phyloP scores from a whole-genome alignment of 495 filamentous ascomycete genomes.

The Penicillium simplicissimum region DNA sequence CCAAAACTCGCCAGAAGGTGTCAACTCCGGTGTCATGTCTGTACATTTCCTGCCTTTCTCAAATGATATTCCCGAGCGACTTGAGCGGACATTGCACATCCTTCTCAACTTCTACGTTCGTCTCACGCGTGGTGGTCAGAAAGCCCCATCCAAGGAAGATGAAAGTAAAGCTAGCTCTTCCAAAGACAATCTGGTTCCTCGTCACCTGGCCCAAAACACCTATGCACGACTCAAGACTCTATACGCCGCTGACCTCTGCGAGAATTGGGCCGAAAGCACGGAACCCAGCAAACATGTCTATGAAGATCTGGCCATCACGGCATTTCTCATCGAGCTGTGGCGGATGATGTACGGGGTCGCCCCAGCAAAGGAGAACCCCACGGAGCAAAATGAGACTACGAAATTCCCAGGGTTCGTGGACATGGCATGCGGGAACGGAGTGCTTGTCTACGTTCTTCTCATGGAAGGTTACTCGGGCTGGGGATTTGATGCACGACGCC shows the following conservation, averaged over 20 bases:
- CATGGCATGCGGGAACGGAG: slow-evolving; percentile 92
- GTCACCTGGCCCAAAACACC: slow-evolving; percentile 72
- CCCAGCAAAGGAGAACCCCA: slow-evolving; percentile 24
- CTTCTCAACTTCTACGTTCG: slow-evolving; percentile 74
- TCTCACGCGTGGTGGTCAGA: slow-evolving; percentile 63
- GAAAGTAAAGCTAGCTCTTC: slow-evolving; percentile 31
- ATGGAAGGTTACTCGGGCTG: slow-evolving; percentile 82
- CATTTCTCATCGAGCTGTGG: slow-evolving; percentile 95
- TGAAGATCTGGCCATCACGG: slow-evolving; percentile 89
- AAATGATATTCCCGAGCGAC: slow-evolving; percentile 44
- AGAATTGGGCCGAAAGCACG: slow-evolving; percentile 78
- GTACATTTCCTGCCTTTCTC: slow-evolving; percentile 32
- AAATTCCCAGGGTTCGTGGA: slow-evolving; percentile 89
- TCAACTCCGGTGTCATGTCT: slow-evolving; percentile 26
- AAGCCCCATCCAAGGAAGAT: not conserved
- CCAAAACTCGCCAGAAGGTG: slow-evolving; percentile 7
- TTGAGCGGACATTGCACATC: slow-evolving; percentile 69
- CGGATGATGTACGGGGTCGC: slow-evolving; percentile 67
- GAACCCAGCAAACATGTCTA: slow-evolving; percentile 92
- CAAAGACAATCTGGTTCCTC: slow-evolving; percentile 77
- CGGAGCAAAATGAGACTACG: slow-evolving; percentile 4
- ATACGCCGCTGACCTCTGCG: slow-evolving; percentile 67
- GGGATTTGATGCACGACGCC: slow-evolving; percentile 83
- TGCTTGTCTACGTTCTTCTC: slow-evolving; percentile 82
- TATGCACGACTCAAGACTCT: slow-evolving; percentile 77